Conservation (phyloP, 2,329 filamentous ascomycete species). For the Botrytis byssoidea region DNA sequence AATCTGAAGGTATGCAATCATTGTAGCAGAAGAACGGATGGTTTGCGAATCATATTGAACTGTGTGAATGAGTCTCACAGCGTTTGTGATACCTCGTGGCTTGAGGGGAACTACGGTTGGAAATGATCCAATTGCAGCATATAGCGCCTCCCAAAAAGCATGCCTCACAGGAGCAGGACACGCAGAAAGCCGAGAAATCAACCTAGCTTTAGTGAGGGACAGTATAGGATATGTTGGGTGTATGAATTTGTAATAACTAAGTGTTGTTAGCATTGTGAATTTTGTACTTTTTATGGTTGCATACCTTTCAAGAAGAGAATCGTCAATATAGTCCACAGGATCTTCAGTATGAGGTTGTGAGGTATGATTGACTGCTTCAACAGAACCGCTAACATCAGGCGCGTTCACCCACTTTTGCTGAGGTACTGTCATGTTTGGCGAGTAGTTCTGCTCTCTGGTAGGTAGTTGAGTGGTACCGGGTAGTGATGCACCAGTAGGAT, state of each 20-base stretch:
- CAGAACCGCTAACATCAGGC: slow-evolving; percentile 33
- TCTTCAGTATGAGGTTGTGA: slow-evolving; percentile 31
- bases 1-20: slow-evolving; percentile 62
- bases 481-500: slow-evolving; percentile 22
- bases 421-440: slow-evolving; percentile 36
- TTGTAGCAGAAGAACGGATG: slow-evolving; percentile 43
- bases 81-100: slow-evolving; percentile 43
- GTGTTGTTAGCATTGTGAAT: slow-evolving; percentile 26
- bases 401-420: slow-evolving; percentile 38
- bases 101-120: slow-evolving; percentile 40
- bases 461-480: slow-evolving; percentile 22
- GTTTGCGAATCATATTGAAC: slow-evolving; percentile 47
- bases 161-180: slow-evolving; percentile 58
- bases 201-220: slow-evolving; percentile 53
- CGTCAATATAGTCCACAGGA: slow-evolving; percentile 47
- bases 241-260: slow-evolving; percentile 61
- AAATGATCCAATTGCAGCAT: slow-evolving; percentile 57
- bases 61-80: slow-evolving; percentile 44
- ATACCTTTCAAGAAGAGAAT: slow-evolving; percentile 43
- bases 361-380: slow-evolving; percentile 33
- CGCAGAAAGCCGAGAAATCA: slow-evolving; percentile 55
- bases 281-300: slow-evolving; percentile 9
- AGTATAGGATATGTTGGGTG: slow-evolving; percentile 68
- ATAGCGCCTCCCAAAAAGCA: slow-evolving; percentile 64
- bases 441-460: slow-evolving; percentile 36